Evolutionary conservation across 441 rosid species (phyloP).

Genomic region (Heliophila coronopifolia): DNA sequence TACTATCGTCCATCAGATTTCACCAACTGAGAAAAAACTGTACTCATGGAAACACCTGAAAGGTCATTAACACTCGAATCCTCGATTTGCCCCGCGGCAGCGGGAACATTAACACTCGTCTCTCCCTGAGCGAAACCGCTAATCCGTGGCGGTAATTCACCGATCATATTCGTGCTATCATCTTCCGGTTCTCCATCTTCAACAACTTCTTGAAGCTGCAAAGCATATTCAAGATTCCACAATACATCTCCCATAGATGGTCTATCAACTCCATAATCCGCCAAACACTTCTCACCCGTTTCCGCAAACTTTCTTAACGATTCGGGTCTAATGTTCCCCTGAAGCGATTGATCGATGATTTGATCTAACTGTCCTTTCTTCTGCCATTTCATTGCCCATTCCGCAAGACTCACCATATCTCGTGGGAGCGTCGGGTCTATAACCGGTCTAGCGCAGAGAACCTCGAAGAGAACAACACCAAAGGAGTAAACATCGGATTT

Average conservation of each 20-base stretch:
- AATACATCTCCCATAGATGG: conserved; percentile 75
- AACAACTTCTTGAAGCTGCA: conserved; percentile 66
- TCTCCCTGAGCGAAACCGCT: conserved; percentile 52
- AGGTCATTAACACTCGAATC: conserved; percentile 46
- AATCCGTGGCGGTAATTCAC: conserved; percentile 65
- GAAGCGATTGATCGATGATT: conserved; percentile 52
- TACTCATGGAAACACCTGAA: conserved; percentile 80
- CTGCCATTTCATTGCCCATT: conserved; percentile 89
- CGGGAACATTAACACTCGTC: conserved; percentile 30
- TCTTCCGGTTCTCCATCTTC: conserved; percentile 56
- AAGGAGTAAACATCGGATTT: conserved; percentile 91
- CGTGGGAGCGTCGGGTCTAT: conserved; percentile 59
- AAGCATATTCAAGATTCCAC: conserved; percentile 72
- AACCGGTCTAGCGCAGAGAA: conserved; percentile 78
- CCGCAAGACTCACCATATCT: conserved; percentile 79
- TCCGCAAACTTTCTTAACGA: conserved; percentile 61
- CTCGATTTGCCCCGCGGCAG: conserved; percentile 35
- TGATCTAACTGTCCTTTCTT: conserved; percentile 66
- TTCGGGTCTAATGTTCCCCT: conserved; percentile 44
- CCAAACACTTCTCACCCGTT: conserved; percentile 73
- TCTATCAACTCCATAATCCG: conserved; percentile 59
- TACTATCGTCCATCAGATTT: conserved; percentile 77
- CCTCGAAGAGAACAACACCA: conserved; percentile 84
- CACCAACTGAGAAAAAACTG: conserved; percentile 81
- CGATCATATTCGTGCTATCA: conserved; percentile 66